These are phyloP conservation scores for Perilla frutescens DNA, from an alignment of 257 asterid species.

Conservation along the genomic window DNA sequence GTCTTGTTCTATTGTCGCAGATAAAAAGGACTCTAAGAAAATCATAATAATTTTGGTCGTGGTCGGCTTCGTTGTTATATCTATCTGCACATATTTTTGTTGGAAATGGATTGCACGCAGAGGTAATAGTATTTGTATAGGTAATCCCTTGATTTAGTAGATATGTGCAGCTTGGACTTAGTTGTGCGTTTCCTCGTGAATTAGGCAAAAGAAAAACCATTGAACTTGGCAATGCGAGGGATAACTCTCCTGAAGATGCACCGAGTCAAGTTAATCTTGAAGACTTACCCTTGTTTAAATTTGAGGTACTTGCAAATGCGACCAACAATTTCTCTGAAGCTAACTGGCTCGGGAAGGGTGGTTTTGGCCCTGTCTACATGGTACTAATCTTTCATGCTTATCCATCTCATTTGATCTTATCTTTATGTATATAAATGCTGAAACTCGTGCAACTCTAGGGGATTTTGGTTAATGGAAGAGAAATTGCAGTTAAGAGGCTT, in stretches of 20 bases:
- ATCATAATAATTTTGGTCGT: constrained; percentile 37
- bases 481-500: constrained; percentile 60
- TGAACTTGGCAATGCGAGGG: constrained; percentile 20
- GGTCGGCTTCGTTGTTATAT: constrained; percentile 31
- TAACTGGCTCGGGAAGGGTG: constrained; percentile 55
- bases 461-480: constrained; percentile 40
- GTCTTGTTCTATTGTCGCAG: constrained; percentile 38
- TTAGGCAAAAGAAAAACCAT: constrained; percentile 35
- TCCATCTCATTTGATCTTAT: not conserved
- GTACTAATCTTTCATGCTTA: constrained; percentile 15
- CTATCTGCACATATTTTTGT: constrained; percentile 33
- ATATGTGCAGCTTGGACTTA: constrained; percentile 6
- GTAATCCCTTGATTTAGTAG: not conserved
- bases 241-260: constrained; percentile 34
- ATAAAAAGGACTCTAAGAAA: constrained; percentile 28
- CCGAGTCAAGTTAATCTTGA: constrained; percentile 37
- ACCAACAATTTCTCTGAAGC: constrained; percentile 40
- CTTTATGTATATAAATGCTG: not conserved
- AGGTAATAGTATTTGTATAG: constrained; percentile 46
- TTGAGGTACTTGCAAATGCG: constrained; percentile 42
- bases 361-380: constrained; percentile 52
- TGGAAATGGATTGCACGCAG: constrained; percentile 49
- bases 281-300: constrained; percentile 44
- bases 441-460: constrained; percentile 40
- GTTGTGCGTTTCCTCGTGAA: constrained; percentile 23